Conservation (phyloP, 768 basidiomycete species). For the Omphalotus guepiniiformis region DNA sequence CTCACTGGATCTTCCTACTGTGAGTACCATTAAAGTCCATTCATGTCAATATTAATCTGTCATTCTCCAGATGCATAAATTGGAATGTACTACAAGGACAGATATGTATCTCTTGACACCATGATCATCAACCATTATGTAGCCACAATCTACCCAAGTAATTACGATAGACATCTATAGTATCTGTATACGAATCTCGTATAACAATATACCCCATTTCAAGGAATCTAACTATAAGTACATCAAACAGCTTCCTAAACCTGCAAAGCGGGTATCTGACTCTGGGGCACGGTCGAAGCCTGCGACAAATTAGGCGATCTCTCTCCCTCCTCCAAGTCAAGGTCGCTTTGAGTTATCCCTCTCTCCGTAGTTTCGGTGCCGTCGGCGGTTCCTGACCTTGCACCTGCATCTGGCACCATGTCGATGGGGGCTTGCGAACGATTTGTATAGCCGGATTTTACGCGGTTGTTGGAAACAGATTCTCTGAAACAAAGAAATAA, state of each 20-base stretch:
- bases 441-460: conserved; percentile 71
- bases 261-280: conserved; percentile 1
- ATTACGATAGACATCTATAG: too few species aligned
- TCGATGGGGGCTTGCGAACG: conserved; percentile 65
- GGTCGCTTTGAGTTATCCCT: conserved; percentile 38
- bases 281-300: neutral
- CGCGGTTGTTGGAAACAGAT: conserved; percentile 74
- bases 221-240: neutral
- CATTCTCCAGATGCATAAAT: conserved; percentile 10
- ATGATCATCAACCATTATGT: neutral
- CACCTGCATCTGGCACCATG: conserved; percentile 65
- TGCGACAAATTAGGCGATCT: conserved; percentile 21
- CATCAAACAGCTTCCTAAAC: neutral
- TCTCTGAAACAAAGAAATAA: conserved; percentile 46
- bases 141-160: neutral
- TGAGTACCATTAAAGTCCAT: conserved; percentile 27
- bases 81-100: conserved; percentile 5
- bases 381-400: conserved; percentile 59
- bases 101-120: neutral
- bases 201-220: neutral
- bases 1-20: conserved; percentile 85
- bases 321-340: conserved; percentile 41
- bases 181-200: neutral
- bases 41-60: neutral
- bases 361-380: conserved; percentile 59